Conservation (phyloP, 768 basidiomycete genomes). For the Gyrodon lividus region DNA sequence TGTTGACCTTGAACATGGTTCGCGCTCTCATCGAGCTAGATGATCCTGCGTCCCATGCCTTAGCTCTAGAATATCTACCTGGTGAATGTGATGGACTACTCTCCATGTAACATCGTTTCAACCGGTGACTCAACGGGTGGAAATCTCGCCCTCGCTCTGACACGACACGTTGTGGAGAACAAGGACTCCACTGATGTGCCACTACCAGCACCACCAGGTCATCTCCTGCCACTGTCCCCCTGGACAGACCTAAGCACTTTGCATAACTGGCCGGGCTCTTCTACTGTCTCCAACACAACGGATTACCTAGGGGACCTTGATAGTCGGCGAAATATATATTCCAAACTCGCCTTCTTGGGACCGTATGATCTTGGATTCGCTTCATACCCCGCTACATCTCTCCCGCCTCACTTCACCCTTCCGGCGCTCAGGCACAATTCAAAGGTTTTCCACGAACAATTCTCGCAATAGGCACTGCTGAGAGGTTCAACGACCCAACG, state of each 20-base stretch:
- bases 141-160: conserved; percentile 64
- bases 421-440: conserved; percentile 40
- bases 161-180: conserved; percentile 59
- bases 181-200: conserved; percentile 23
- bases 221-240: conserved; percentile 54
- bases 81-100: conserved; percentile 53
- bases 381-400: conserved; percentile 54
- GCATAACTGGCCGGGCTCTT: conserved; percentile 39
- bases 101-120: conserved; percentile 59
- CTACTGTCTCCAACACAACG: conserved; percentile 37
- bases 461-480: conserved; percentile 56
- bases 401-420: conserved; percentile 47
- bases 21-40: conserved; percentile 48
- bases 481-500: conserved; percentile 55
- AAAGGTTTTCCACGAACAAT: conserved; percentile 60
- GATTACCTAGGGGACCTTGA: conserved; percentile 16
- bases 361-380: conserved; percentile 47
- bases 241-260: conserved; percentile 49
- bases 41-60: conserved; percentile 44
- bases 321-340: conserved; percentile 25
- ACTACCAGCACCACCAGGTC: conserved; percentile 46
- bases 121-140: conserved; percentile 79
- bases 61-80: conserved; percentile 77
- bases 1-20: conserved; percentile 43
- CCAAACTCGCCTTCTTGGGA: conserved; percentile 44